Conservation (phyloP, 2,329 filamentous ascomycete species). For the Ceratocystis variospora region DNA sequence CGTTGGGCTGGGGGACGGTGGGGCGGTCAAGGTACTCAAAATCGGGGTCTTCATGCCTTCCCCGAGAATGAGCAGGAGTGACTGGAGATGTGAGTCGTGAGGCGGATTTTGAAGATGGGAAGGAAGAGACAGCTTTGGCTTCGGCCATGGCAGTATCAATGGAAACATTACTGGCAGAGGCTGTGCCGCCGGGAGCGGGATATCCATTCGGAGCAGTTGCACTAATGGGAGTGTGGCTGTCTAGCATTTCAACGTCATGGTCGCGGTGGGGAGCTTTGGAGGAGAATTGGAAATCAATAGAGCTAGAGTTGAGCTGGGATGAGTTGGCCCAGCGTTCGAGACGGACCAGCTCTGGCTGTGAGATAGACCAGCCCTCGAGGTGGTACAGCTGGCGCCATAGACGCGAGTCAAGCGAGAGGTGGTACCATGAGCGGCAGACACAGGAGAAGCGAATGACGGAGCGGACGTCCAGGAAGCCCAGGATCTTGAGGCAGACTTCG, state of each 20-base stretch:
- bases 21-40: conserved; percentile 10
- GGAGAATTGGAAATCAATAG: conserved; percentile 16
- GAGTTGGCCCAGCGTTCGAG: conserved; percentile 18
- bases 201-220: not conserved
- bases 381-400: conserved; percentile 78
- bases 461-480: conserved; percentile 69
- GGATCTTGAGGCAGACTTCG: conserved; percentile 80
- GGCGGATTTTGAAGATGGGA: not conserved
- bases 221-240: conserved; percentile 17
- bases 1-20: conserved; percentile 6
- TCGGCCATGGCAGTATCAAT: not conserved
- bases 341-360: conserved; percentile 47
- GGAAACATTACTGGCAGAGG: too few relatives aligned
- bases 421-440: conserved; percentile 70
- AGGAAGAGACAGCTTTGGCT: not conserved
- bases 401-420: conserved; percentile 65
- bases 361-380: conserved; percentile 71
- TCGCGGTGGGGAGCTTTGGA: not conserved
- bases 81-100: conserved; percentile 23
- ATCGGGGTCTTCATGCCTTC: conserved; percentile 19
- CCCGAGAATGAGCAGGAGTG: not conserved
- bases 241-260: conserved; percentile 19
- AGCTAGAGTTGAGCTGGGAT: conserved; percentile 12
- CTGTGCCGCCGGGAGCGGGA: not conserved
- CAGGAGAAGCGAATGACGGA: conserved; percentile 68